phyloP scores from a whole-genome alignment of 2,329 filamentous ascomycete species.

The Neocatenulostroma microsporum region DNA sequence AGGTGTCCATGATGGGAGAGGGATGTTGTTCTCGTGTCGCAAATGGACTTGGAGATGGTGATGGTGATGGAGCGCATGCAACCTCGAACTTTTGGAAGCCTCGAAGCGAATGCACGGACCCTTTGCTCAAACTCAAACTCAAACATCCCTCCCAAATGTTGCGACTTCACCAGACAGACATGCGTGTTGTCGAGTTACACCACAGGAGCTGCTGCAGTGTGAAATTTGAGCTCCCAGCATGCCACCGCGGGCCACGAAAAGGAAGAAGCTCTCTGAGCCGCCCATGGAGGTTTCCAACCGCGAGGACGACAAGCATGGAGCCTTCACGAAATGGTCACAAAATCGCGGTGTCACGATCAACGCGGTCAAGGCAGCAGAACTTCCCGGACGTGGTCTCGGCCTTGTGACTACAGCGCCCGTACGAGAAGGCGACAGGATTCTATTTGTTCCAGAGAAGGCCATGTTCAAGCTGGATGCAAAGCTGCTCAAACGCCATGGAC shows the following conservation, averaged over 20 bases:
- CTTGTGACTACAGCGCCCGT: conserved; percentile 63
- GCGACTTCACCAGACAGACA: background rate
- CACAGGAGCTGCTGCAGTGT: too few relatives aligned
- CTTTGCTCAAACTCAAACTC: background rate
- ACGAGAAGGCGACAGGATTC: conserved; percentile 53
- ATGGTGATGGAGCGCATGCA: conserved; percentile 1
- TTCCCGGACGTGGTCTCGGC: conserved; percentile 69
- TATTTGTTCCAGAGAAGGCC: conserved; percentile 56
- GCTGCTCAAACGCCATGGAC: conserved; percentile 36
- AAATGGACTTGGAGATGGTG: background rate
- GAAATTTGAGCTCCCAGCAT: too few relatives aligned
- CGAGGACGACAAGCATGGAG: conserved; percentile 34
- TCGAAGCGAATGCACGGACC: background rate
- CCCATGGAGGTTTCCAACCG: background rate
- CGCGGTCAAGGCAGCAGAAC: conserved; percentile 57
- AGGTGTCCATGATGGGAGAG: conserved; percentile 41
- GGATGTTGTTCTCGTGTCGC: conserved; percentile 1
- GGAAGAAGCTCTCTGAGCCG: conserved; percentile 2
- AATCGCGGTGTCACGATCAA: conserved; percentile 58
- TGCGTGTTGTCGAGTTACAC: too few relatives aligned
- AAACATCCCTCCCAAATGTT: background rate
- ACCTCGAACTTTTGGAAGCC: background rate
- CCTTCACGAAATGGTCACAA: conserved; percentile 62
- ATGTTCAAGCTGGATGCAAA: conserved; percentile 57
- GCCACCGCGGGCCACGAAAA: conserved; percentile 4